A percentile compares a stretch with the other conserved stretches of the same genome.
Conservation (phyloP, 306 rosid genomes). For the Psophocarpus tetragonolobus region DNA sequence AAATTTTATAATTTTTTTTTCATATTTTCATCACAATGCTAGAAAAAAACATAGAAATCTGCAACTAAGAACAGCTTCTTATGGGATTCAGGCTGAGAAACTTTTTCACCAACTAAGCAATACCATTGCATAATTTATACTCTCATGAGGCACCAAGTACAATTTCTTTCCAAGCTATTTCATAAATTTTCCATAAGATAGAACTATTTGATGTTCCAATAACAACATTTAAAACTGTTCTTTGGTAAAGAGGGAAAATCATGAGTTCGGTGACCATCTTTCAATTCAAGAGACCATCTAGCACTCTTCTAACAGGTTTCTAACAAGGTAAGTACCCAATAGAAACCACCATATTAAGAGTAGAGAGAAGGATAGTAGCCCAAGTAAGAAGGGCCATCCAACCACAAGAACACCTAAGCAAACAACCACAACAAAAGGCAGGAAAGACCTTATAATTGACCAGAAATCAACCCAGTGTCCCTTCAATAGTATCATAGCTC, state of each 20-base stretch:
- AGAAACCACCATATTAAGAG: slow-evolving; percentile 84
- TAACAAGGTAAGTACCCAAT: slow-evolving; percentile 59
- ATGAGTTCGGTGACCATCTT: slow-evolving; percentile 17
- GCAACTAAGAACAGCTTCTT: not conserved
- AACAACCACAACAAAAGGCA: slow-evolving; percentile 77
- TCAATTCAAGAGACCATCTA: slow-evolving; percentile 43
- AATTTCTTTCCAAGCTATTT: not conserved
- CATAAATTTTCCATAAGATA: slow-evolving; percentile 13
- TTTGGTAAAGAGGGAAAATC: slow-evolving; percentile 8
- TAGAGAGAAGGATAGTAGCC: slow-evolving; percentile 56
- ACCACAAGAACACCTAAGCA: slow-evolving; percentile 62
- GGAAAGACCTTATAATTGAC: slow-evolving; percentile 73
- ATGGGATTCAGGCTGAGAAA: not conserved
- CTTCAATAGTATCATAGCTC: slow-evolving; percentile 64
- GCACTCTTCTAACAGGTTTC: slow-evolving; percentile 63
- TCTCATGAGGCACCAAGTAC: not conserved
- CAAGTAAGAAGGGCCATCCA: slow-evolving; percentile 83
- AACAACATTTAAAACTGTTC: not conserved
- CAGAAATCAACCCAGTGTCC: slow-evolving; percentile 78
- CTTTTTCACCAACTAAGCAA: not conserved
- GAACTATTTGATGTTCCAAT: not conserved
- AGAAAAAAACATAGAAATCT: not conserved
- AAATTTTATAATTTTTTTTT: not conserved
- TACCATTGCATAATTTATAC: not conserved
- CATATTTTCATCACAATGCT: not conserved